These are phyloP conservation scores for Macrophomina tecta DNA, from an alignment of 2,329 filamentous ascomycete species.

Conservation along the genomic window DNA sequence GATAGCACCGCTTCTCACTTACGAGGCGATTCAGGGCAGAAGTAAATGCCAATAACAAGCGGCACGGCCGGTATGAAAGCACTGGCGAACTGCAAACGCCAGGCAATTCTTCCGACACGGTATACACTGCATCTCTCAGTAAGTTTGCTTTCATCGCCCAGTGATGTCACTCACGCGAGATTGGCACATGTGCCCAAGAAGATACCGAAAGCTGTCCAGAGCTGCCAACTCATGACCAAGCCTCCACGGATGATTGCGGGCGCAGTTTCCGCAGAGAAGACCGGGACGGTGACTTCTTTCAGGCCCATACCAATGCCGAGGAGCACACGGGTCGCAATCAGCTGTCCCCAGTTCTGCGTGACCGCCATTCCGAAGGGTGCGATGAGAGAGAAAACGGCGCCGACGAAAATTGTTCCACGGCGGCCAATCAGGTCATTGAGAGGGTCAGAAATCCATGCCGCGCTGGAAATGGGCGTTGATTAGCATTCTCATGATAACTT, in stretches of 20 bases:
- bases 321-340: slow-evolving; percentile 45
- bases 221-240: slow-evolving; percentile 55
- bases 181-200: slow-evolving; percentile 52
- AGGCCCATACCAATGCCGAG: slow-evolving; percentile 53
- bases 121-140: slow-evolving; percentile 35
- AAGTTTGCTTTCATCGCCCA: slow-evolving; percentile 34
- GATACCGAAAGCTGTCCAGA: slow-evolving; percentile 53
- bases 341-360: slow-evolving; percentile 47
- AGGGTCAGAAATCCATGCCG: slow-evolving; percentile 37
- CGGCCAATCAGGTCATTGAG: slow-evolving; percentile 38
- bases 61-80: slow-evolving; percentile 49
- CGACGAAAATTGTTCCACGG: slow-evolving; percentile 39
- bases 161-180: slow-evolving; percentile 35
- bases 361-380: slow-evolving; percentile 45
- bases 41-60: slow-evolving; percentile 46
- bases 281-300: slow-evolving; percentile 53
- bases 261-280: slow-evolving; percentile 47
- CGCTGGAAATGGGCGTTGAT: background rate
- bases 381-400: slow-evolving; percentile 38
- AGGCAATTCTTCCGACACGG: slow-evolving; percentile 43
- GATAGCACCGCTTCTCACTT: background rate
- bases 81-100: slow-evolving; percentile 48
- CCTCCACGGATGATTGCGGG: slow-evolving; percentile 49
- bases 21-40: slow-evolving; percentile 49
- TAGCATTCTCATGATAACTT: too few species aligned